phyloP scores from a whole-genome alignment of 2,329 filamentous ascomycete genomes.

The Fusarium devonianum region DNA sequence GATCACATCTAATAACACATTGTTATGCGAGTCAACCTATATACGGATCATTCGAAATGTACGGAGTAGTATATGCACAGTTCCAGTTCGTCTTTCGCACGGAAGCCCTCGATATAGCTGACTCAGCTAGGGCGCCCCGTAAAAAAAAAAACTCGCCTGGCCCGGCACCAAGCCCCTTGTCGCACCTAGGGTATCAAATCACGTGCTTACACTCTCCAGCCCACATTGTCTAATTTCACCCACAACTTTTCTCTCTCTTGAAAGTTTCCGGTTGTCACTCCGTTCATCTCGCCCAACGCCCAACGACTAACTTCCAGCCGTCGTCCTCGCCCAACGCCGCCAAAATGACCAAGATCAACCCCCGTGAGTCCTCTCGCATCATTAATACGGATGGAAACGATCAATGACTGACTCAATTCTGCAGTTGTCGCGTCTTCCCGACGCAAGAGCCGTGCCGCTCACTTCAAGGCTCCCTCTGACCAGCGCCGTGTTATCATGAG shows the following conservation, averaged over 20 bases:
- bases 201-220: conserved; percentile 42
- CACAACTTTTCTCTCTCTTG: conserved; percentile 29
- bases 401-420: conserved; percentile 8
- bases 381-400: too few relatives aligned
- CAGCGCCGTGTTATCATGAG: conserved; percentile 96
- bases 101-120: neutral
- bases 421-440: conserved; percentile 77
- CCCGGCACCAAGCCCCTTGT: too few relatives aligned
- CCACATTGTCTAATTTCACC: conserved; percentile 41
- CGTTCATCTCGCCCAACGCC: conserved; percentile 44
- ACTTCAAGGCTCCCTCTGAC: conserved; percentile 95
- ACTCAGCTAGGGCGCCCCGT: neutral
- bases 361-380: conserved; percentile 52
- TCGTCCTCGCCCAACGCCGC: conserved; percentile 43
- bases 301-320: conserved; percentile 38
- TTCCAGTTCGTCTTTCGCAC: neutral
- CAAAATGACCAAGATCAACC: conserved; percentile 78
- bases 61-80: too few relatives aligned
- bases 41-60: too few relatives aligned
- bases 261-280: conserved; percentile 29
- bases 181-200: conserved; percentile 32
- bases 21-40: too few relatives aligned
- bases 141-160: neutral
- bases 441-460: conserved; percentile 98
- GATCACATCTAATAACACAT: too few relatives aligned